Evolutionary conservation across 139 green algal genomes (phyloP).

Genomic region (Chlamydomonas eustigma): DNA sequence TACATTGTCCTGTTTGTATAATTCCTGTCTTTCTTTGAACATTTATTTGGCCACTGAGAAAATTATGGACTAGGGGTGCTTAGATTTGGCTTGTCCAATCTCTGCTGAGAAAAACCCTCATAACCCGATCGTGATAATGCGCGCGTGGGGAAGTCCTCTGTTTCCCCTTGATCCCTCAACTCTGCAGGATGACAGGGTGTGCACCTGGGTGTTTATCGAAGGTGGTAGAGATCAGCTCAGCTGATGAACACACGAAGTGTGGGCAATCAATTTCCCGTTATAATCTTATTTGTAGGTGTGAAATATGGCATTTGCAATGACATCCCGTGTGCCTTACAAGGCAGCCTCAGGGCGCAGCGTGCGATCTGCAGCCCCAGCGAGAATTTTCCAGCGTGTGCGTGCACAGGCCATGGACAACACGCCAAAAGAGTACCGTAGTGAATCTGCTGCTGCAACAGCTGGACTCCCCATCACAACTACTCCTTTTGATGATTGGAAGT

Average conservation of each 20-base stretch:
- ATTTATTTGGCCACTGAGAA: too few relatives aligned
- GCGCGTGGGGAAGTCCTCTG: neutral
- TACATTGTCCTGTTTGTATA: too few relatives aligned
- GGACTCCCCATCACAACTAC: slow-evolving; percentile 20
- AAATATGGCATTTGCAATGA: neutral
- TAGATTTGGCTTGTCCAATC: neutral
- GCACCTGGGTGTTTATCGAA: too few relatives aligned
- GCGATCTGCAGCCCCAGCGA: neutral
- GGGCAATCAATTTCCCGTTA: neutral
- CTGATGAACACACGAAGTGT: neutral
- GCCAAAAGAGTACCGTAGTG: neutral
- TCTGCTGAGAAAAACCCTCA: slow-evolving; percentile 9
- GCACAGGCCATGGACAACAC: slow-evolving; percentile 11
- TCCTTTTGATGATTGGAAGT: slow-evolving; percentile 64
- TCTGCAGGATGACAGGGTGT: slow-evolving; percentile 8
- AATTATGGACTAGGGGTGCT: slow-evolving; percentile 11
- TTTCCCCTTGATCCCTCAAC: neutral
- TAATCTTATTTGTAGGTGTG: neutral
- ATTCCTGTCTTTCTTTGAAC: too few relatives aligned
- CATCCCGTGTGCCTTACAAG: neutral
- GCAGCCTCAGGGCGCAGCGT: neutral
- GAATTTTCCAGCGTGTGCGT: neutral
- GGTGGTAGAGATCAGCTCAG: neutral
- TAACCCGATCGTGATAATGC: slow-evolving; percentile 9
- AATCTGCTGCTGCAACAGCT: neutral